A percentile compares a stretch with the other conserved stretches of the same genome.
These are phyloP conservation scores for Adenanthera pavonina DNA, from an alignment of 306 rosid genomes.

Conservation along the genomic window DNA sequence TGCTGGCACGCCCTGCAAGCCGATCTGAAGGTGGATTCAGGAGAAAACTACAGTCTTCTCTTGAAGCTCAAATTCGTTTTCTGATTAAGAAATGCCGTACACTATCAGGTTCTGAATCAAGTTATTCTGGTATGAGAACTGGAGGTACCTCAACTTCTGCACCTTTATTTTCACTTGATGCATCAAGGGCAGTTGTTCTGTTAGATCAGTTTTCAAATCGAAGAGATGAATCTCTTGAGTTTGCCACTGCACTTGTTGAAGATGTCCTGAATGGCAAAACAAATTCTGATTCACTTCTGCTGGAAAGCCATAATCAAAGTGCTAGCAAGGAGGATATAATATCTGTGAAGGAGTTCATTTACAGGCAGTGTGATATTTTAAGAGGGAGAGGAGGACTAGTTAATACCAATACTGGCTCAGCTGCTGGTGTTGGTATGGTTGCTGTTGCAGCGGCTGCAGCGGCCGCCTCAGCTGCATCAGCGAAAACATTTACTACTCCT, in stretches of 20 bases:
- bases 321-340: constrained; percentile 72
- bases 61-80: constrained; percentile 87
- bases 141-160: constrained; percentile 61
- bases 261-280: constrained; percentile 82
- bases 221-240: constrained; percentile 78
- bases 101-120: constrained; percentile 70
- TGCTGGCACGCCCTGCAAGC: constrained; percentile 85
- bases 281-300: constrained; percentile 86
- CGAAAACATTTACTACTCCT: constrained; percentile 67
- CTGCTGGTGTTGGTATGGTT: constrained; percentile 88
- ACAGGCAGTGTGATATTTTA: constrained; percentile 81
- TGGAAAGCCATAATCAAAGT: constrained; percentile 77
- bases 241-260: constrained; percentile 74
- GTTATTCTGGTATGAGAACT: constrained; percentile 69
- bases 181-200: constrained; percentile 81
- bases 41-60: constrained; percentile 88
- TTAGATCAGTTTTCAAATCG: constrained; percentile 65
- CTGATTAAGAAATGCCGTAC: constrained; percentile 79
- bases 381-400: constrained; percentile 78
- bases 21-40: constrained; percentile 78
- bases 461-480: constrained; percentile 83
- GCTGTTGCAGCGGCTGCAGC: constrained; percentile 93
- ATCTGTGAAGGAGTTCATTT: constrained; percentile 84
- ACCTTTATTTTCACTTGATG: constrained; percentile 84
- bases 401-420: constrained; percentile 73